Evolutionary conservation across 78 protist genomes (phyloP).

Genomic region (Tieghemostelium lacteum): DNA sequence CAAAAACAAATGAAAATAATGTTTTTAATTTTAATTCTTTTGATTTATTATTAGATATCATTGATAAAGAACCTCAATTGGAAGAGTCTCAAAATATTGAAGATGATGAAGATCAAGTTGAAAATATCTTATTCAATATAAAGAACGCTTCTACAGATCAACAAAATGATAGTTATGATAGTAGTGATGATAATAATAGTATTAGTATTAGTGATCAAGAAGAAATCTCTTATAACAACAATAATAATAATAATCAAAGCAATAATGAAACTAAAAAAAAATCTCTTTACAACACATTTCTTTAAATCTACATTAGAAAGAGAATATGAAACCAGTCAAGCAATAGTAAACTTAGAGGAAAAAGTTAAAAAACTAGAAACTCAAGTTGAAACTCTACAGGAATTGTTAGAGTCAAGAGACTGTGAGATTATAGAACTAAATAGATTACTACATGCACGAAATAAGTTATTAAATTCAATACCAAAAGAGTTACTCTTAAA

Average conservation of each 20-base stretch:
- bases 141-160: neutral
- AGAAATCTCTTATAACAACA: neutral
- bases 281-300: no score
- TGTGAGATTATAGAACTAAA: slow-evolving; percentile 25
- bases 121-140: slow-evolving; percentile 1
- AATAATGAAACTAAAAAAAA: neutral
- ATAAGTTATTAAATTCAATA: slow-evolving; percentile 32
- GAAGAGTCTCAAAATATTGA: neutral
- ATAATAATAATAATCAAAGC: neutral
- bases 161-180: neutral
- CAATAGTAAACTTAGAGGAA: neutral
- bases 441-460: slow-evolving; percentile 25
- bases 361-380: neutral
- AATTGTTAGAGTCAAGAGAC: slow-evolving; percentile 22
- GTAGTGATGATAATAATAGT: neutral
- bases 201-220: neutral
- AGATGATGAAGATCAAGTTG: neutral
- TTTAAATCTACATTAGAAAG: no score
- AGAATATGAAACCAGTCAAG: no score
- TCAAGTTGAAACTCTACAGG: neutral
- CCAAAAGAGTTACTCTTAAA: slow-evolving; percentile 43
- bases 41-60: neutral
- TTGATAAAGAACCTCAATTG: neutral
- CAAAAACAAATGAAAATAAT: neutral
- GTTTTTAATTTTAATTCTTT: slow-evolving; percentile 4